Evolutionary conservation across 179 eudicot genomes (phyloP), one percentile per base, ranked within the genome.

Genomic region (Silene vulgaris): DNA sequence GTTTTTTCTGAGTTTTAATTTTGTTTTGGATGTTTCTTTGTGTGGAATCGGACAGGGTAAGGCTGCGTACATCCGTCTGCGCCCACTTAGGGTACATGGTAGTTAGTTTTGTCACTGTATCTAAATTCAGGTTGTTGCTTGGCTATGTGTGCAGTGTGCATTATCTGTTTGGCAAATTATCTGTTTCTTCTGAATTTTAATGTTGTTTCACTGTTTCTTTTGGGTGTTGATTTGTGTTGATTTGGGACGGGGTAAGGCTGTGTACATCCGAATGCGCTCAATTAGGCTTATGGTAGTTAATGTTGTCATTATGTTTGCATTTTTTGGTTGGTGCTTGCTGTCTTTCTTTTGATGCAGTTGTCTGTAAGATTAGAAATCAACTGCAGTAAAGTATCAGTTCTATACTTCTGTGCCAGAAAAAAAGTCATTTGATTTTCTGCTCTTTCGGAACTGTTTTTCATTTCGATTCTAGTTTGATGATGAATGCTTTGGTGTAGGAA

Each of bases 21-120:
- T n/a, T 71, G n/a, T 52, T 40, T 40, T 40, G 2, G 8, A 14
- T 52, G 59, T 52, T 4, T 21, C 4, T 62, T 19, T 23, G 30
- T 20, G 12, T 23, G 4, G 26, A 19, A 12, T 52, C 17, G 9
- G 20, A 17, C 23, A 0, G 64, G 8, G 64, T 59, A 59, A 59
- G 21, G 8, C 21, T 59, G 6, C 9, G 16, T 26, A 5, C 66
- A 4, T 64, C 40, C 8, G 19, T 37, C 52, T 37, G 69, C 66
- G 21, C 69, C 40, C 56, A 76, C 37, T 72, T 76, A 23, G 72
- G 69, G 71, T n/a, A 63, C 35, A 40, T 54, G 71, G 23, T 65
- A 16, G 16, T 35, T 52, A 12, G 1, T 52, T 52, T 52, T 52
- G 16, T 35, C n/a, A 26, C 11, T 80, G 20, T 40, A 0, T 8